Percentiles rank a stretch among this genome's conserved stretches.
phyloP scores from a whole-genome alignment of 257 asterid genomes.

The Ajuga chamaepitys region DNA sequence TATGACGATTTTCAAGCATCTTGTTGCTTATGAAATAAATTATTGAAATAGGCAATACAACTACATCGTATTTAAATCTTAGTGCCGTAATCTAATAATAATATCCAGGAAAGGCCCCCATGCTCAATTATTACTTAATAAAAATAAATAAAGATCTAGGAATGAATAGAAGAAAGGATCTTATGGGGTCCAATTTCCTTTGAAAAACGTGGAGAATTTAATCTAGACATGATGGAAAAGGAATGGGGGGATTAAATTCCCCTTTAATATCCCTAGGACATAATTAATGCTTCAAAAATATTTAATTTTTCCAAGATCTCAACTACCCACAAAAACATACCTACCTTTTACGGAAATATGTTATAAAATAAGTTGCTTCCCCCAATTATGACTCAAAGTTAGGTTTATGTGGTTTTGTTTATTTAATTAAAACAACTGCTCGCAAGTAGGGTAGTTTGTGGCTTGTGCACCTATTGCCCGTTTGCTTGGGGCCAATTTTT shows the following conservation, averaged over 20 bases:
- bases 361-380: neutral
- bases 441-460: too few species aligned
- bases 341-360: neutral
- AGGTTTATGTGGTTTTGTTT: constrained; percentile 12
- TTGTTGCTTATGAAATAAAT: too few species aligned
- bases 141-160: neutral
- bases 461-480: too few species aligned
- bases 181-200: constrained; percentile 29
- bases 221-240: constrained; percentile 29
- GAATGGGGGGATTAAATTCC: constrained; percentile 14
- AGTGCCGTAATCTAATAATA: too few species aligned
- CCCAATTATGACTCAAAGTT: constrained; percentile 18
- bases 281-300: constrained; percentile 5
- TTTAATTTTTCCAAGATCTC: constrained; percentile 17
- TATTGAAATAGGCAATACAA: too few species aligned
- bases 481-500: too few species aligned
- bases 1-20: too few species aligned
- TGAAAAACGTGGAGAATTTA: constrained; percentile 34
- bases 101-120: too few species aligned
- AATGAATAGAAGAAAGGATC: constrained; percentile 7
- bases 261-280: constrained; percentile 3
- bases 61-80: too few species aligned
- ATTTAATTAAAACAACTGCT: too few species aligned
- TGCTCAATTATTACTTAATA: too few species aligned
- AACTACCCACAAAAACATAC: constrained; percentile 22